These are phyloP conservation scores for Viola odorata DNA, from an alignment of 345 rosid species.

Conservation along the genomic window DNA sequence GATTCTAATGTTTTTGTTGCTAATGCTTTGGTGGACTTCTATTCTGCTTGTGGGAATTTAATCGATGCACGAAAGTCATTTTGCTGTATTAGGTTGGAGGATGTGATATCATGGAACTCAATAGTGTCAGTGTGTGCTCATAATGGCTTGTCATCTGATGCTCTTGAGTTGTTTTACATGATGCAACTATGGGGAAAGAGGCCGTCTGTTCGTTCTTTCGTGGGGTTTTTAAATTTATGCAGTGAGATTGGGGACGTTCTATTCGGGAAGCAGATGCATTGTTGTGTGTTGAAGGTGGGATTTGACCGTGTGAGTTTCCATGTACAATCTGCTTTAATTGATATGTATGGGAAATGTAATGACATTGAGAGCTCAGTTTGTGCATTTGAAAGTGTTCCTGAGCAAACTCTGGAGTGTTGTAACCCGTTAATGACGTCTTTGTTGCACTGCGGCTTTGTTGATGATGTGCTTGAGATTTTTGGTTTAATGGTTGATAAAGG, in stretches of 20 bases:
- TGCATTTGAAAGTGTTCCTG: conserved; percentile 32
- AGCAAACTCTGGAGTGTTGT: conserved; percentile 43
- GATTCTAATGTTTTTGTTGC: conserved; percentile 45
- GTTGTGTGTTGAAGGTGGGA: conserved; percentile 55
- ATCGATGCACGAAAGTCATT: conserved; percentile 47
- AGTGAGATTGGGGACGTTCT: conserved; percentile 37
- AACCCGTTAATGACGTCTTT: conserved; percentile 70
- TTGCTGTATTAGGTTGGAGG: conserved; percentile 33
- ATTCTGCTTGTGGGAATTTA: conserved; percentile 53
- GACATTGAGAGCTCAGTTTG: conserved; percentile 52
- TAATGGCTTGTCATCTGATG: conserved; percentile 35
- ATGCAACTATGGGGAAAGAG: conserved; percentile 70
- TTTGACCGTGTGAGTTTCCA: conserved; percentile 36
- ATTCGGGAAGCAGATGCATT: conserved; percentile 64
- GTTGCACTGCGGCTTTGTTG: conserved; percentile 45
- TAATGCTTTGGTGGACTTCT: conserved; percentile 66
- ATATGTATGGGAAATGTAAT: conserved; percentile 76
- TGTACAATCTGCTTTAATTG: conserved; percentile 61
- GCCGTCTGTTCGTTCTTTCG: conserved; percentile 54
- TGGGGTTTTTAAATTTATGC: conserved; percentile 54
- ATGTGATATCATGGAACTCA: conserved; percentile 81
- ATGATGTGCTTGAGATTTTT: conserved; percentile 63
- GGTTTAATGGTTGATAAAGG: conserved; percentile 70
- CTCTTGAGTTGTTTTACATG: conserved; percentile 47
- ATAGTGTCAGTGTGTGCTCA: conserved; percentile 44